Percentiles rank a stretch among this genome's conserved stretches.
Conservation (phyloP, 345 rosid species). For the Excoecaria cochinchinensis region DNA sequence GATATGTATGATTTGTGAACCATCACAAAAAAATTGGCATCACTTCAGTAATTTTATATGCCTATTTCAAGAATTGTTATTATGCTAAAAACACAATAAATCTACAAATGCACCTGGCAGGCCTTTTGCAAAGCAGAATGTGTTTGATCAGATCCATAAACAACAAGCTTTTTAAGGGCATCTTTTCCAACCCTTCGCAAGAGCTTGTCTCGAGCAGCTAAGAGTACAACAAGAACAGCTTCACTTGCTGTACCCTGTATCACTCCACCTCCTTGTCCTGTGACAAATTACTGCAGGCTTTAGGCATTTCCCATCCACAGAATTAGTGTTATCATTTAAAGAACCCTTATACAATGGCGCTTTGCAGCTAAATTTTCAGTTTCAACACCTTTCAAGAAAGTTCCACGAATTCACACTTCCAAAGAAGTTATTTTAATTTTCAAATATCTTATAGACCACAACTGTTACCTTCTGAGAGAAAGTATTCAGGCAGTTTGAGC, state of each 20-base stretch:
- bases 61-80: background rate
- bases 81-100: background rate
- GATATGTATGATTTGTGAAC: background rate
- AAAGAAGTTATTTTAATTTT: background rate
- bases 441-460: background rate
- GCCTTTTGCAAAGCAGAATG: conserved; percentile 83
- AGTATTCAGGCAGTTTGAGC: conserved; percentile 70
- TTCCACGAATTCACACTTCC: background rate
- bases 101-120: conserved; percentile 58
- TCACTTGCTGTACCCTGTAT: conserved; percentile 96
- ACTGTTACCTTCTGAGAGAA: conserved; percentile 62
- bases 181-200: conserved; percentile 54
- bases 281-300: conserved; percentile 21
- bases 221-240: conserved; percentile 71
- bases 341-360: background rate
- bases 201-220: conserved; percentile 76
- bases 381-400: background rate
- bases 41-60: background rate
- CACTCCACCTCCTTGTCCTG: conserved; percentile 92
- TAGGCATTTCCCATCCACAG: background rate
- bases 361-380: conserved; percentile 1
- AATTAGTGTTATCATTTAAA: background rate
- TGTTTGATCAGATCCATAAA: conserved; percentile 84
- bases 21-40: background rate
- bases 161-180: conserved; percentile 71